phyloP scores from a whole-genome alignment of 345 rosid genomes.

The Salix udensis region DNA sequence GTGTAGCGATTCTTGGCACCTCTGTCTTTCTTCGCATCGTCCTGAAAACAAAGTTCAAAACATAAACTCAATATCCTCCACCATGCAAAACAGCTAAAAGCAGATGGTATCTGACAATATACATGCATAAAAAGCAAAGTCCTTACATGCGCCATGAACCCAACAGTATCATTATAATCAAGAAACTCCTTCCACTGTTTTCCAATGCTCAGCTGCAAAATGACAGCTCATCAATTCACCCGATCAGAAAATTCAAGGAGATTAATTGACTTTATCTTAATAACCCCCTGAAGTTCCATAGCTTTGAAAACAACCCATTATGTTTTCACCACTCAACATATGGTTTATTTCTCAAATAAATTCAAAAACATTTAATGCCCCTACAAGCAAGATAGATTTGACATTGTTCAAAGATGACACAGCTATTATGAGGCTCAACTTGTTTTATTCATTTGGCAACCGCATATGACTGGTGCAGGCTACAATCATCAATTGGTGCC shows the following conservation, averaged over 20 bases:
- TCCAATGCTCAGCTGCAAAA: conserved; percentile 72
- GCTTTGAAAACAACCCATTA: too few species aligned
- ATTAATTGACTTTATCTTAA: not conserved
- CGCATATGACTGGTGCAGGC: too few species aligned
- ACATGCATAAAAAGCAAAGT: not conserved
- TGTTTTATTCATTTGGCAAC: too few species aligned
- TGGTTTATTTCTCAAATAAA: too few species aligned
- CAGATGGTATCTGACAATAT: not conserved
- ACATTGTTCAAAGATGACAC: too few species aligned
- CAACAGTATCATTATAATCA: conserved; percentile 61
- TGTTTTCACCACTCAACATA: too few species aligned
- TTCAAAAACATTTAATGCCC: too few species aligned
- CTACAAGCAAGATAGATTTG: too few species aligned
- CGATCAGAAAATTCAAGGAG: not conserved
- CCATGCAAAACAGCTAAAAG: not conserved
- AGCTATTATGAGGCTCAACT: too few species aligned
- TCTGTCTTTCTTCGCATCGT: conserved; percentile 69
- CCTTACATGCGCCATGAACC: conserved; percentile 80
- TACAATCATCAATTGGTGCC: too few species aligned
- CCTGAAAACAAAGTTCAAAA: conserved; percentile 36
- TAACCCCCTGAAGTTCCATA: too few species aligned
- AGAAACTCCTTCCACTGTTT: conserved; percentile 87
- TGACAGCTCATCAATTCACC: not conserved
- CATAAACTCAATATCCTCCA: not conserved
- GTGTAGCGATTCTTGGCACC: conserved; percentile 60